These are phyloP conservation scores for Fusarium brachygibbosum DNA, from an alignment of 2,329 filamentous ascomycete genomes.

Conservation along the genomic window DNA sequence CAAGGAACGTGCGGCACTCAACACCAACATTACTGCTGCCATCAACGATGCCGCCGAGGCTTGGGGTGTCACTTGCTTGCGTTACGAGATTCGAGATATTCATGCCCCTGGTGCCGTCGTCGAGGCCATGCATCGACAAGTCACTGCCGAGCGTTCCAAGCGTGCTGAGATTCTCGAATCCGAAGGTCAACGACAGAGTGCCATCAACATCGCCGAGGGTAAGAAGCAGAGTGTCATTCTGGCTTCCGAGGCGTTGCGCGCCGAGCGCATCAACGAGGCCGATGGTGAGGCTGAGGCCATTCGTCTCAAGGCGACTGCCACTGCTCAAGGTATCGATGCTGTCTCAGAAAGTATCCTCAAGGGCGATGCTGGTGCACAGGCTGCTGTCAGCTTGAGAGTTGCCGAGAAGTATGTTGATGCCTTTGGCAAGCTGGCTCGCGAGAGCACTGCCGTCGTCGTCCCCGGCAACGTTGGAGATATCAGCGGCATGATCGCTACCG, in stretches of 20 bases:
- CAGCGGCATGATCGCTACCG: slow-evolving; percentile 95
- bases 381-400: slow-evolving; percentile 86
- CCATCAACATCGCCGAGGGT: slow-evolving; percentile 99
- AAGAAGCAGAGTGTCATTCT: slow-evolving; percentile 97
- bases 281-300: slow-evolving; percentile 96
- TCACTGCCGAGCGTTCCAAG: slow-evolving; percentile 97
- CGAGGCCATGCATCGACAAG: slow-evolving; percentile 97
- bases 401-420: slow-evolving; percentile 99
- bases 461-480: slow-evolving; percentile 98
- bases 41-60: slow-evolving; percentile 98
- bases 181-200: slow-evolving; percentile 95
- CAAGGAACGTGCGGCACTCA: slow-evolving; percentile 95
- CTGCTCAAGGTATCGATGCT: slow-evolving; percentile 87
- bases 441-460: slow-evolving; percentile 95
- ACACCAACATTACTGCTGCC: slow-evolving; percentile 97
- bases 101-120: slow-evolving; percentile 95
- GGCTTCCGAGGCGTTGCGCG: slow-evolving; percentile 89
- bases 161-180: slow-evolving; percentile 97
- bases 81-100: slow-evolving; percentile 98
- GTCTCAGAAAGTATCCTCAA: slow-evolving; percentile 81
- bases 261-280: slow-evolving; percentile 94
- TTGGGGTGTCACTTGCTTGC: slow-evolving; percentile 95
- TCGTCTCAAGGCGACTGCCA: slow-evolving; percentile 84
- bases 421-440: slow-evolving; percentile 91
- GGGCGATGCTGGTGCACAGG: slow-evolving; percentile 81